phyloP scores from a whole-genome alignment of 345 rosid genomes.

The Syzygium grande region DNA sequence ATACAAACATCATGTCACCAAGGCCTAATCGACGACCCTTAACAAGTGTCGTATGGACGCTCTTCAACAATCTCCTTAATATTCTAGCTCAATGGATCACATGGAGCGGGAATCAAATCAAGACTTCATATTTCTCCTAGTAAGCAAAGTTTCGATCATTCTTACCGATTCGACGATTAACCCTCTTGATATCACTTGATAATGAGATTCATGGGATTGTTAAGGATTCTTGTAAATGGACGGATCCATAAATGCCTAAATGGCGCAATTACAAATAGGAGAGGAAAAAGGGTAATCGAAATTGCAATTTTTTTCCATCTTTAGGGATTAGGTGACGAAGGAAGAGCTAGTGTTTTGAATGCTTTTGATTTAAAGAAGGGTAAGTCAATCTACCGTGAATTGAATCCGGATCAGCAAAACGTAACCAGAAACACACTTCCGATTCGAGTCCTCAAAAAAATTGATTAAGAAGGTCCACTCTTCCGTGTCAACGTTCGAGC shows the following conservation, averaged over 20 bases:
- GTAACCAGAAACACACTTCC: background rate
- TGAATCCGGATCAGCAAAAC: background rate
- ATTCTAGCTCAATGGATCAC: background rate
- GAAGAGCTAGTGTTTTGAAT: background rate
- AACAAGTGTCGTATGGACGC: background rate
- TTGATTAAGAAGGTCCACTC: background rate
- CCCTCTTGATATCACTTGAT: background rate
- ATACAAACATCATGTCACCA: background rate
- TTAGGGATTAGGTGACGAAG: background rate
- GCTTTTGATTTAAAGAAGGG: background rate
- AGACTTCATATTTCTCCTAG: background rate
- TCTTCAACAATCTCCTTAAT: background rate
- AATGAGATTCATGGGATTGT: background rate
- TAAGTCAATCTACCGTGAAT: background rate
- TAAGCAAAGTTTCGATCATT: background rate
- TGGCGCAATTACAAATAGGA: background rate
- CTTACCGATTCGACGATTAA: background rate
- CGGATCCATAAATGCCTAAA: background rate
- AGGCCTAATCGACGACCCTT: background rate
- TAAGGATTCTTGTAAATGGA: background rate
- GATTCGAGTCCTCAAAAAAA: background rate
- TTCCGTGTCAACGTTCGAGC: background rate
- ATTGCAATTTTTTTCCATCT: background rate
- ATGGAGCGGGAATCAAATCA: background rate
- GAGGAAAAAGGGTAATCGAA: background rate